Evolutionary conservation across 2,329 filamentous ascomycete genomes (phyloP).

Genomic region (Fusarium sp.): DNA sequence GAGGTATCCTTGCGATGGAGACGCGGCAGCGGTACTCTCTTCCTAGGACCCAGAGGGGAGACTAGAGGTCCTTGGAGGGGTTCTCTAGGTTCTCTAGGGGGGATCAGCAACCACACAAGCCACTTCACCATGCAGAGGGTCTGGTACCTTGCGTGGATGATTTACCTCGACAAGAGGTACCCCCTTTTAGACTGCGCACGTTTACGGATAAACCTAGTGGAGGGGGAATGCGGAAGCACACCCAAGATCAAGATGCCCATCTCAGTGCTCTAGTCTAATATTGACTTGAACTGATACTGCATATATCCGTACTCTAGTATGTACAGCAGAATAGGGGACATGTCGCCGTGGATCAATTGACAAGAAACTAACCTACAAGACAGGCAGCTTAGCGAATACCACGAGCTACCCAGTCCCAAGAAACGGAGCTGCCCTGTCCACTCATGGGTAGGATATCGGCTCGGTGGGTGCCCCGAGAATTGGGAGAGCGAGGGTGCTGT

Average conservation of each 20-base stretch:
- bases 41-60: slow-evolving; percentile 20
- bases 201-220: slow-evolving; percentile 22
- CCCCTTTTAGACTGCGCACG: slow-evolving; percentile 26
- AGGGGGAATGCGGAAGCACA: slow-evolving; percentile 33
- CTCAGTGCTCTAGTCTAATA: background rate
- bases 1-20: slow-evolving; percentile 36
- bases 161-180: slow-evolving; percentile 32
- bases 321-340: slow-evolving; percentile 19
- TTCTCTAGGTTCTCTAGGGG: slow-evolving; percentile 14
- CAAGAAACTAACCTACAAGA: slow-evolving; percentile 5
- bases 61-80: slow-evolving; percentile 30
- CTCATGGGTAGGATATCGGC: slow-evolving; percentile 32
- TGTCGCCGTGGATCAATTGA: background rate
- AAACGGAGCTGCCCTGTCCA: slow-evolving; percentile 25
- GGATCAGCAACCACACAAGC: slow-evolving; percentile 29
- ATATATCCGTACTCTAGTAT: slow-evolving; percentile 1
- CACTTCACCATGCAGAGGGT: slow-evolving; percentile 25
- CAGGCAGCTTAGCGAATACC: slow-evolving; percentile 13
- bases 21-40: slow-evolving; percentile 38
- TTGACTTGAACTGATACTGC: background rate
- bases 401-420: slow-evolving; percentile 21
- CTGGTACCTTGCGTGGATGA: slow-evolving; percentile 29
- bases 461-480: slow-evolving; percentile 33
- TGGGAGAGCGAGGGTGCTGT: slow-evolving; percentile 38
- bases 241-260: slow-evolving; percentile 10